These are phyloP conservation scores for Melaleuca quinquenervia DNA, from an alignment of 345 rosid genomes.

Conservation along the genomic window DNA sequence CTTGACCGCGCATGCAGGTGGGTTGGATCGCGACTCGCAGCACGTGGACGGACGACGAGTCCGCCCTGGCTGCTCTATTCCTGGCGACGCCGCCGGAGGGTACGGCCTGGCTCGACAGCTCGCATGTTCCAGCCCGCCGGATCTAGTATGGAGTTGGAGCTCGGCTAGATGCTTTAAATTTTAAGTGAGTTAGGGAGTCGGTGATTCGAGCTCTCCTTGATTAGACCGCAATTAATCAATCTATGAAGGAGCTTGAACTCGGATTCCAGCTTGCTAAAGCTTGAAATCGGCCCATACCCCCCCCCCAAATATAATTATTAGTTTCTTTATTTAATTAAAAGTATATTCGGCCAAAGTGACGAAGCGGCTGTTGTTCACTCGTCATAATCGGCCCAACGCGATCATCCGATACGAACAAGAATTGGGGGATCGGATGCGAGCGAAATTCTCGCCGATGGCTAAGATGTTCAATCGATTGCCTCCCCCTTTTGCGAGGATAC, in stretches of 20 bases:
- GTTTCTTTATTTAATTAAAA: background rate
- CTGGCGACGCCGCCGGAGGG: background rate
- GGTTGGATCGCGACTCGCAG: background rate
- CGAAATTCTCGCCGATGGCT: too few relatives aligned
- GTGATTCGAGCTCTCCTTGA: background rate
- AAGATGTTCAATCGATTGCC: too few relatives aligned
- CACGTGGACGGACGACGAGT: background rate
- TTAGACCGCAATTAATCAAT: background rate
- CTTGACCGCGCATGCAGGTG: background rate
- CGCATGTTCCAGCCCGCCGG: background rate
- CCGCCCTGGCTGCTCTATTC: background rate
- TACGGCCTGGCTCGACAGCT: background rate
- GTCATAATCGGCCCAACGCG: too few relatives aligned
- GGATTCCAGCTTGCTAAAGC: background rate
- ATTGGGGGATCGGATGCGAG: too few relatives aligned
- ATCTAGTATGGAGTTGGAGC: background rate
- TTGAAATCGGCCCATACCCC: too few relatives aligned
- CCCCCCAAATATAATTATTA: too few relatives aligned
- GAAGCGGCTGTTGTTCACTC: too few relatives aligned
- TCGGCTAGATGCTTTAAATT: background rate
- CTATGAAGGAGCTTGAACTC: background rate
- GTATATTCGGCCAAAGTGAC: too few relatives aligned
- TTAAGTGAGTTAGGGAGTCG: background rate
- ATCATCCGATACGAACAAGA: too few relatives aligned
- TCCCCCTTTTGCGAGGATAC: too few relatives aligned